phyloP scores from a whole-genome alignment of 75 land plant genomes.

The Picea sitchensis region DNA sequence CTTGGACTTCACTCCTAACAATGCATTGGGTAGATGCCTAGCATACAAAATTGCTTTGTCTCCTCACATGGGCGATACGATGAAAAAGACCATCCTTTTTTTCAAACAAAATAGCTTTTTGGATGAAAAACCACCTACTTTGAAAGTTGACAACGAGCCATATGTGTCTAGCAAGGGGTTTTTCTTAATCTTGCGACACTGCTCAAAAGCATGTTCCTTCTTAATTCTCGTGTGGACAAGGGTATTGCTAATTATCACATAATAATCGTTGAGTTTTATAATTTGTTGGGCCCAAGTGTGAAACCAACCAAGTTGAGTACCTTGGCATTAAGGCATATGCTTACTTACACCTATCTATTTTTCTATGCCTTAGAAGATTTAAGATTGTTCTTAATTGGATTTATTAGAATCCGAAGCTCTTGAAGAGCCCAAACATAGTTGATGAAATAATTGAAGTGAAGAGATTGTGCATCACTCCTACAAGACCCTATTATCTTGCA shows the following conservation, averaged over 20 bases:
- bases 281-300: constrained; percentile 33
- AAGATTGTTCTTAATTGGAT: constrained; percentile 63
- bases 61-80: constrained; percentile 40
- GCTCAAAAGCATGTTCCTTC: constrained; percentile 40
- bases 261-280: constrained; percentile 51
- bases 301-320: constrained; percentile 5
- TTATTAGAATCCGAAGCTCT: constrained; percentile 37
- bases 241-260: constrained; percentile 66
- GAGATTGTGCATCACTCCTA: constrained; percentile 79
- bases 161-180: constrained; percentile 12
- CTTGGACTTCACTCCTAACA: constrained; percentile 66
- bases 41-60: constrained; percentile 48
- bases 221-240: constrained; percentile 69
- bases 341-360: constrained; percentile 44
- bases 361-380: constrained; percentile 54
- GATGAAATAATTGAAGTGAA: constrained; percentile 52
- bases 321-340: constrained; percentile 56
- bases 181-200: constrained; percentile 44
- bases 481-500: constrained; percentile 78
- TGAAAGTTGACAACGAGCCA: constrained; percentile 37
- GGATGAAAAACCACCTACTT: neutral
- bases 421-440: constrained; percentile 14
- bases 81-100: constrained; percentile 44
- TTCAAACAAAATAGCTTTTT: constrained; percentile 29
- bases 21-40: constrained; percentile 70